Evolutionary conservation across 257 asterid species (phyloP).

Genomic region (Solanum appendiculatum): DNA sequence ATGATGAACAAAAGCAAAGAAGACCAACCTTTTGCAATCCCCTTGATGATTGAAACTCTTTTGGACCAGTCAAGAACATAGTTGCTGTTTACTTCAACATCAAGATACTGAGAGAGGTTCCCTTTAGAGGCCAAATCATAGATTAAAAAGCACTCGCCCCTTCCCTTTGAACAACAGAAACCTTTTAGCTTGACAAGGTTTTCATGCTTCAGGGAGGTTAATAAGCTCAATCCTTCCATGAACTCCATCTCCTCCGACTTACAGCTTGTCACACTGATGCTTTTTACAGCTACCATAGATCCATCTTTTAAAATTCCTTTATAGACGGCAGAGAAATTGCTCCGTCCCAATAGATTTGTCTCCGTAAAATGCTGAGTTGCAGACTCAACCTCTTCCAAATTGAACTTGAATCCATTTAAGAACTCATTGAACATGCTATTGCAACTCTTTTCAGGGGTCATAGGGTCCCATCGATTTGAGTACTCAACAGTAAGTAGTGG

Average conservation of each 20-base stretch:
- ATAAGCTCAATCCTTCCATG: slow-evolving; percentile 64
- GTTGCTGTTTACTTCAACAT: slow-evolving; percentile 25
- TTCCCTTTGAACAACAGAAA: slow-evolving; percentile 75
- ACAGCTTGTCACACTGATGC: slow-evolving; percentile 64
- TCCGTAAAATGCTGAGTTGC: slow-evolving; percentile 94
- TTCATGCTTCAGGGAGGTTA: slow-evolving; percentile 57
- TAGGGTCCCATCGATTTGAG: slow-evolving; percentile 41
- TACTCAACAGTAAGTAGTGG: slow-evolving; percentile 40
- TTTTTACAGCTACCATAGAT: slow-evolving; percentile 58
- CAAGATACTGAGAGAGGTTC: slow-evolving; percentile 53
- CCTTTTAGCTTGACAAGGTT: slow-evolving; percentile 75
- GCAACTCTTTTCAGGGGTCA: slow-evolving; percentile 23
- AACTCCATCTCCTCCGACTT: slow-evolving; percentile 72
- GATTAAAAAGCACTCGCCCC: slow-evolving; percentile 82
- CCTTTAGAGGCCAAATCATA: slow-evolving; percentile 72
- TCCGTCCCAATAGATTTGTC: slow-evolving; percentile 61
- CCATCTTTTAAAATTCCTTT: slow-evolving; percentile 84
- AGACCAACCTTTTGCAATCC: slow-evolving; percentile 79
- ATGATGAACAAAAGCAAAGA: background rate
- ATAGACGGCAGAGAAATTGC: slow-evolving; percentile 68
- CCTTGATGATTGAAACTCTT: slow-evolving; percentile 60
- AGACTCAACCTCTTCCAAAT: slow-evolving; percentile 81
- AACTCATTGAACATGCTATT: slow-evolving; percentile 20
- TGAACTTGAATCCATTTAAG: slow-evolving; percentile 42
- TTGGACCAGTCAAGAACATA: slow-evolving; percentile 70